Base-by-base conservation (phyloP, 805 yeast genomes). In the Jamesozyma spencerorum region DNA sequence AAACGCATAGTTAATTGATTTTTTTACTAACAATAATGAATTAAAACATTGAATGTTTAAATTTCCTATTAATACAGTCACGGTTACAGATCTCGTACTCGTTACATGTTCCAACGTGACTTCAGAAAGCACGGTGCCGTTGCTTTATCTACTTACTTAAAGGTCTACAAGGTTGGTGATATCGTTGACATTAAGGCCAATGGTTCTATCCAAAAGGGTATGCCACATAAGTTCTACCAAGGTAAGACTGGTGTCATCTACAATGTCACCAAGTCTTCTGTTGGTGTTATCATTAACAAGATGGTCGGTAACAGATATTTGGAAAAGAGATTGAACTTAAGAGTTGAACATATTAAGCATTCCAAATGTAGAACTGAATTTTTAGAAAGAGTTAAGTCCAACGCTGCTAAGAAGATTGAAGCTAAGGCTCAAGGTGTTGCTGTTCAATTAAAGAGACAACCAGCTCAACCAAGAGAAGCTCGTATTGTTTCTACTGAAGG, bases 201-300 rank as follows among this genome's bases (percentile, higher is more conserved):
- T 71, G 96, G 96, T 80, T 79, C 98, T 59, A 78, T 88, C 79
- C 97, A 92, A 72, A 88, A 90, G 83, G 97, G 97, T 85, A 86
- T 92, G 96, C 98, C 98, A 71, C 95, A 86, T 87, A 92, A 92
- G 79, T 88, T 78, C 84, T 92, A 92, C 96, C 97, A 92, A 81
- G 98, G 98, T 75, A 92, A 88, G 82, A 92, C 98, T 58, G 98
- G 98, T 82, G 85, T 92, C 62, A 80, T 92, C 57, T 92, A 80
- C 95, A 92, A 92, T 81, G 94, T 92, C 60, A 90, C 98, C 83
- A 92, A 85, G 81, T 74, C 95, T 52, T 77, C 98, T 54, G 97
- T 92, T 56, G 98, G 98, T 83, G 92, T 92, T 62, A 85, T 92
- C 66, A 72, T 92, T 70, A 84, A 92, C 94, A 92, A 92, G 84